These are phyloP conservation scores for Calendula officinalis DNA, from an alignment of 129 eudicot genomes.

Conservation along the genomic window DNA sequence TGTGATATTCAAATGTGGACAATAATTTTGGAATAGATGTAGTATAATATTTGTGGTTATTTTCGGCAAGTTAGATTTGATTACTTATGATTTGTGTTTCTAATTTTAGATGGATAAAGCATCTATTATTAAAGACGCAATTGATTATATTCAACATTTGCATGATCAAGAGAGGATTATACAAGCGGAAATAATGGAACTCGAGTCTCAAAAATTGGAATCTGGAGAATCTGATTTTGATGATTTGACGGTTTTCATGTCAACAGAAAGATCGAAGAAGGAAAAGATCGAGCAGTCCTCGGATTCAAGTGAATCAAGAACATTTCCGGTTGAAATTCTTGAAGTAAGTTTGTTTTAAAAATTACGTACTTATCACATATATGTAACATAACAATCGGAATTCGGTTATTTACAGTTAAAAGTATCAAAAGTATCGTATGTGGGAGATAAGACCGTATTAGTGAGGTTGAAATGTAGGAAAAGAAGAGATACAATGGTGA, in stretches of 20 bases:
- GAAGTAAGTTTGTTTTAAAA: no score
- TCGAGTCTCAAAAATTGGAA: conserved; percentile 41
- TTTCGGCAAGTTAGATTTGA: background rate
- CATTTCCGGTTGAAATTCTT: conserved; percentile 58
- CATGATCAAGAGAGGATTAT: conserved; percentile 68
- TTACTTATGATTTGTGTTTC: background rate
- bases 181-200: conserved; percentile 50
- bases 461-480: conserved; percentile 73
- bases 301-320: conserved; percentile 32
- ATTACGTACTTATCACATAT: no score
- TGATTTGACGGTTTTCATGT: conserved; percentile 23
- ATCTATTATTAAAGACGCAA: conserved; percentile 82
- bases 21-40: no score
- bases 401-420: conserved; percentile 40
- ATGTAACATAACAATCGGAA: no score
- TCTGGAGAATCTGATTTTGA: conserved; percentile 31
- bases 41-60: background rate
- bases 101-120: conserved; percentile 85
- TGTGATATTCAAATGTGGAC: no score
- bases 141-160: conserved; percentile 62
- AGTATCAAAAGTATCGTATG: conserved; percentile 54
- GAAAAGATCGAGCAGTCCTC: conserved; percentile 28
- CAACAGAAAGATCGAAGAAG: conserved; percentile 43
- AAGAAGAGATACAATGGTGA: conserved; percentile 64
- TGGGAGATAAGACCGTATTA: conserved; percentile 65